Evolutionary conservation across 225 moss, liverwort and hornwort species (phyloP).

Genomic region (Thuidium tamariscinum): DNA sequence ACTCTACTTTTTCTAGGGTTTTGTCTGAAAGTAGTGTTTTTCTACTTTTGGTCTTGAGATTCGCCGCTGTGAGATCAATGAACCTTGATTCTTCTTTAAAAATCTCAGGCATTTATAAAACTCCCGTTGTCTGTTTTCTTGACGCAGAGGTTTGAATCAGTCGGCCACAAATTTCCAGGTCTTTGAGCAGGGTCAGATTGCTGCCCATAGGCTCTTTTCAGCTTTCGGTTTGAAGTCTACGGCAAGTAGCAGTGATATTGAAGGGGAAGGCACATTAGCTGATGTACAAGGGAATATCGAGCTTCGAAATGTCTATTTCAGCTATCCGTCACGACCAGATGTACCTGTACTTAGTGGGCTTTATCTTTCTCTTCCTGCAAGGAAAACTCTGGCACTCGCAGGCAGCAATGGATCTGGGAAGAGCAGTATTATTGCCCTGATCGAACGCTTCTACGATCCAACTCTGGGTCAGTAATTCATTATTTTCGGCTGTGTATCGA

Average conservation of each 20-base stretch:
- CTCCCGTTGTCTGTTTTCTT: not conserved
- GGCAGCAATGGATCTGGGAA: conserved; percentile 67
- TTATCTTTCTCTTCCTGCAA: conserved; percentile 55
- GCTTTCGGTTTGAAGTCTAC: conserved; percentile 28
- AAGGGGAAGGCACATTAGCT: conserved; percentile 16
- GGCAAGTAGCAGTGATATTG: conserved; percentile 16
- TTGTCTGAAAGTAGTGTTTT: not conserved
- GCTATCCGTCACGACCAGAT: conserved; percentile 65
- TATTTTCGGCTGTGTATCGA: not conserved
- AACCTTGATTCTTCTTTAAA: not conserved
- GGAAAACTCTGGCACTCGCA: conserved; percentile 59
- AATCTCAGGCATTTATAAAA: not conserved
- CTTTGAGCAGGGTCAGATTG: conserved; percentile 63
- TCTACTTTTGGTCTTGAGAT: not conserved
- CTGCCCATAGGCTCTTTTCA: conserved; percentile 55
- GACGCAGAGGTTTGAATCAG: conserved; percentile 53
- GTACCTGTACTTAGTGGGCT: conserved; percentile 56
- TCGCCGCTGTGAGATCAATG: not conserved
- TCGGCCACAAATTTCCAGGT: conserved; percentile 66
- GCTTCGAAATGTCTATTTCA: conserved; percentile 64
- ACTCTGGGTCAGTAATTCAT: conserved; percentile 40
- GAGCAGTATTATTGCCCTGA: conserved; percentile 63
- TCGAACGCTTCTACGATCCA: conserved; percentile 68
- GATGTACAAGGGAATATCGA: conserved; percentile 51
- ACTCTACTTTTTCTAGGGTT: not conserved